phyloP scores from a whole-genome alignment of 352 stramenopile species.

The Globisporangium radiosum region DNA sequence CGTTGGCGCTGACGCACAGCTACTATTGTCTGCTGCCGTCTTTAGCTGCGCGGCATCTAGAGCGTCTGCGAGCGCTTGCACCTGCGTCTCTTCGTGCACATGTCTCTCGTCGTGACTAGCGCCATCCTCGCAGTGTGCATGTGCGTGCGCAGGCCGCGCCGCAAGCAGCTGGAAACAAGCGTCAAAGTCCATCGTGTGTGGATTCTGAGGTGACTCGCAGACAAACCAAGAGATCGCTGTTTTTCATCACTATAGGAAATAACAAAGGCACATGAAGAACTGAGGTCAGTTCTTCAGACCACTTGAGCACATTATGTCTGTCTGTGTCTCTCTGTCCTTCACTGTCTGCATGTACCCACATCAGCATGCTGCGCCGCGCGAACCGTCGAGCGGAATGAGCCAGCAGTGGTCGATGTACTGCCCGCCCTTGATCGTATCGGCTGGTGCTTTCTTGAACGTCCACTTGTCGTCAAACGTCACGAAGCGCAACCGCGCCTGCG shows the following conservation, averaged over 20 bases:
- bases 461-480: slow-evolving; percentile 64
- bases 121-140: slow-evolving; percentile 53
- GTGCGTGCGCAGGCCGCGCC: slow-evolving; percentile 42
- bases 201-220: background rate
- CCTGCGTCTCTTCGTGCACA: slow-evolving; percentile 1
- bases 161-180: slow-evolving; percentile 59
- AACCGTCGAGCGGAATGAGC: slow-evolving; percentile 61
- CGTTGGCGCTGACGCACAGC: background rate
- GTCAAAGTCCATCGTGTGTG: slow-evolving; percentile 53
- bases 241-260: background rate
- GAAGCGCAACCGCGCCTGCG: slow-evolving; percentile 57
- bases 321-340: too few relatives aligned
- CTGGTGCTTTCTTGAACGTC: slow-evolving; percentile 34
- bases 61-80: slow-evolving; percentile 12
- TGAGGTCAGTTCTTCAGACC: background rate
- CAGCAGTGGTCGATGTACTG: slow-evolving; percentile 51
- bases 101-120: slow-evolving; percentile 5
- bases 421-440: slow-evolving; percentile 41
- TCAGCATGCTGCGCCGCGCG: slow-evolving; percentile 27
- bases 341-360: background rate
- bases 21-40: background rate
- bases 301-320: background rate
- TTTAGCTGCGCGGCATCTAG: slow-evolving; percentile 7
- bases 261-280: background rate
- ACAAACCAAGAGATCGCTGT: background rate